Base-by-base conservation (phyloP, 2,329 filamentous ascomycete genomes). In the Graphilbum fragrans region DNA sequence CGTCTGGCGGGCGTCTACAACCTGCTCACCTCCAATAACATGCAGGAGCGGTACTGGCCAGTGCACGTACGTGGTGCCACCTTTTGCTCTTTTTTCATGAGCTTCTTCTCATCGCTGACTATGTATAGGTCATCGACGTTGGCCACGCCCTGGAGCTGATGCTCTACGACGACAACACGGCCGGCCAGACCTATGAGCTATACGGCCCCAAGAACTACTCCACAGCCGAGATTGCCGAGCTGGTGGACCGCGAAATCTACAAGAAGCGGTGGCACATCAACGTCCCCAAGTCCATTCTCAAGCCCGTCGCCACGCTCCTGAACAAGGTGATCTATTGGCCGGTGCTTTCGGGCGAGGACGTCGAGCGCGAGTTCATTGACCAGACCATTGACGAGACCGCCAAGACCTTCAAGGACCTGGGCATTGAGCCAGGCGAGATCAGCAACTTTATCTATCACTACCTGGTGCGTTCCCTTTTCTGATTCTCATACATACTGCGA, bases 341-440 rank as follows among this genome's bases (percentile, higher is more conserved):
- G 35, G 78, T 83, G 37, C 69, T 82, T 47, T 88, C 84, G 27
- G 77, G 77, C 32, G 88, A 96, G 55, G 79, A 94, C 60, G 72
- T 98, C 12, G 87, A 95, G 69, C 74, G 83, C 48, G 88, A 98
- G 62, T 94, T 90, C 63, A 77, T 94, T 53, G 84, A 98, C 63
- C 92, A 98, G 63, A 68, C 77, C 52, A 93, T 98, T 56, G 92
- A 98, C 61, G 78, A 79, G 45, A 77, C 71, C 27, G 92, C 92
- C 50, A 96, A 95, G 75, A 96, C 92, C 2, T 94, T 96, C 67
- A 84, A 84, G 63, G 88, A 96, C 57, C 72, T 98, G 37, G 85
- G 77, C 46, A 94, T 98, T 49, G 82, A 87, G 63, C 86, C 90
- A 23, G 83, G 78, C 37, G 88, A 96, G 49, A 75, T 96, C 54